Evolutionary conservation across 805 yeast genomes (phyloP), one percentile per base, ranked within the genome.

Genomic region (Lipomyces starkeyi): DNA sequence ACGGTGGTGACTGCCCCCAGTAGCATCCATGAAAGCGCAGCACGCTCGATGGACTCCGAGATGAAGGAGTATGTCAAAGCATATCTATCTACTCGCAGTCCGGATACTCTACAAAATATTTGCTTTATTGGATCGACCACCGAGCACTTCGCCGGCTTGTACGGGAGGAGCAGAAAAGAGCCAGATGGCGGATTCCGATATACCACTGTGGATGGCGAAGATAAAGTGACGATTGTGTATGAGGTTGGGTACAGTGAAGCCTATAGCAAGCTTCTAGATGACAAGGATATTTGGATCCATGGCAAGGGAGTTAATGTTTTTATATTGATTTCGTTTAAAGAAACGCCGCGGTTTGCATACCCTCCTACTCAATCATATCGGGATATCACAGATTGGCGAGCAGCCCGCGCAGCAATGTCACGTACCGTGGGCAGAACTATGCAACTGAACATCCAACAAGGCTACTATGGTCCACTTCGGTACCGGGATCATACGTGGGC

Each of bases 331-430:
- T 47, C 25, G 3, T 47, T 47, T 47, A 47, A 47, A 1, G 53
- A 47, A 47, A 47, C 53, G 53, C 53, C 53, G 53, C 53, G 53
- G 53, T 47, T 47, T 47, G 53, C 53, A 47, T 47, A 47, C 25
- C 53, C 53, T 47, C 7, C 53, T 47, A 47, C 53, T 47, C 53
- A 3, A n/a, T 20, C 53, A 47, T 47, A 47, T 47, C 53, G 53
- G 53, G 53, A 47, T 47, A 47, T 47, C 25, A 47, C 53, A 47
- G 53, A 47, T 47, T 47, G n/a, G n/a, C n/a, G n/a, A n/a, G n/a
- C n/a, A n/a, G n/a, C n/a, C n/a, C n/a, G n/a, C n/a, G n/a, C n/a
- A n/a, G n/a, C n/a, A n/a, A n/a, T n/a, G n/a, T n/a, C n/a, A n/a
- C n/a, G n/a, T n/a, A n/a, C n/a, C n/a, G n/a, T n/a, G n/a, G n/a